Evolutionary conservation across 2,329 filamentous ascomycete genomes (phyloP).

Genomic region (Penicillium sp.): DNA sequence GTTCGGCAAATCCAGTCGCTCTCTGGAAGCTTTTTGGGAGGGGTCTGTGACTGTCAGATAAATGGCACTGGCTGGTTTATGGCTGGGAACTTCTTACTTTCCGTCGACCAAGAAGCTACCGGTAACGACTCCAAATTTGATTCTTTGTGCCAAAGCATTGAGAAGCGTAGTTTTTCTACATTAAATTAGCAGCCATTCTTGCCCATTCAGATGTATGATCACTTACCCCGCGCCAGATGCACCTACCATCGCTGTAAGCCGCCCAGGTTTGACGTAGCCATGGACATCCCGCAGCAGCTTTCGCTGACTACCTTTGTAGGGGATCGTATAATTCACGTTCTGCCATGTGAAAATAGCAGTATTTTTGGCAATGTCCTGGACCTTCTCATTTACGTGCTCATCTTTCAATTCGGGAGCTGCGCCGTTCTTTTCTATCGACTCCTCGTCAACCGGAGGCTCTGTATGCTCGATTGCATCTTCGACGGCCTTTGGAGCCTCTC

Average conservation of each 20-base stretch:
- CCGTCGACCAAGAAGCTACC: slow-evolving; percentile 49
- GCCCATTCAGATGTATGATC: background rate
- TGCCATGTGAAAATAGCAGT: slow-evolving; percentile 82
- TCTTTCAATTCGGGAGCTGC: slow-evolving; percentile 17
- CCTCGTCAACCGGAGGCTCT: slow-evolving; percentile 49
- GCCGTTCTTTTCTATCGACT: slow-evolving; percentile 41
- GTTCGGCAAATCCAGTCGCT: slow-evolving; percentile 57
- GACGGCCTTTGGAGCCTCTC: slow-evolving; percentile 59
- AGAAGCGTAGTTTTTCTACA: slow-evolving; percentile 50
- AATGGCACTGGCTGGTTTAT: background rate
- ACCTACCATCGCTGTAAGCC: slow-evolving; percentile 77
- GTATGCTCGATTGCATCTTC: slow-evolving; percentile 56
- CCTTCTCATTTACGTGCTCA: slow-evolving; percentile 24
- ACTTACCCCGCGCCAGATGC: slow-evolving; percentile 59
- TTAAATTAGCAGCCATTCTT: background rate
- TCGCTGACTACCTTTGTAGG: slow-evolving; percentile 43
- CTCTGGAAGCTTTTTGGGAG: slow-evolving; percentile 52
- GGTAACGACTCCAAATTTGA: slow-evolving; percentile 45
- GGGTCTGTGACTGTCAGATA: slow-evolving; percentile 28
- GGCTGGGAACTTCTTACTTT: slow-evolving; percentile 29
- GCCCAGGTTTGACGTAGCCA: slow-evolving; percentile 74
- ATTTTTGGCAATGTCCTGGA: slow-evolving; percentile 59
- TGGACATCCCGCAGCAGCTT: slow-evolving; percentile 59
- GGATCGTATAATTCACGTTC: slow-evolving; percentile 70
- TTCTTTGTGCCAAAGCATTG: slow-evolving; percentile 47